Evolutionary conservation across 202 grass and related monocot species (phyloP), one percentile per base, ranked within the genome.

Genomic region (Bolboschoenoplectus hybrid): DNA sequence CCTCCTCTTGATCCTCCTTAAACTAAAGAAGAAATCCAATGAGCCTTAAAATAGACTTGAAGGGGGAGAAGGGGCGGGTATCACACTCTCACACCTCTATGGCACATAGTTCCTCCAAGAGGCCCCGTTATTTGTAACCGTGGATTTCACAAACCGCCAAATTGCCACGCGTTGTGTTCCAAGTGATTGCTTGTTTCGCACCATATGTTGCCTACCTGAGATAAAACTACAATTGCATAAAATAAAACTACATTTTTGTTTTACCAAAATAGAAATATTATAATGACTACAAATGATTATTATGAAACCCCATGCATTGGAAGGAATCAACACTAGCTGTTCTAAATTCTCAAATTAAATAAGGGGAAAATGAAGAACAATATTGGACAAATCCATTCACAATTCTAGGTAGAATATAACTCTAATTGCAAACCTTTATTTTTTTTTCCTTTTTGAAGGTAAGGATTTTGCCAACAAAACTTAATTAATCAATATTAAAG

Each of bases 41-140:
- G 1, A 63, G 4, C 57, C 11, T 4, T 26, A 26, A 64, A 63
- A 67, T 67, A 67, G 79, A 45, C 34, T 62, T 26, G 79, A 81
- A 81, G 77, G 57, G 77, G 3, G 77, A 62, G 13, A 44, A 62
- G n/a, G n/a, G 41, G 36, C 52, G 40, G 46, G 4, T 12, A 51
- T 74, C 45, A 32, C 45, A 51, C 19, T 51, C 19, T 74, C 50
- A 19, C 36, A 63, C 14, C 60, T 47, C 60, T 49, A 2, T 52
- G 44, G 19, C 60, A 52, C 63, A 64, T 67, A 40, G 82, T 46
- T 69, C 81, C 2, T 34, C 2, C 66, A 45, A 2, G 11, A 51
- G 39, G 49, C 43, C 81, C 45, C 58, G 50, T 11, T 84, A 84
- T 84, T 84, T 84, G 65, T 70, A 84, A 56, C 82, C 9, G 32